Conservation (phyloP, 768 basidiomycete genomes). For the Suillus placidus region DNA sequence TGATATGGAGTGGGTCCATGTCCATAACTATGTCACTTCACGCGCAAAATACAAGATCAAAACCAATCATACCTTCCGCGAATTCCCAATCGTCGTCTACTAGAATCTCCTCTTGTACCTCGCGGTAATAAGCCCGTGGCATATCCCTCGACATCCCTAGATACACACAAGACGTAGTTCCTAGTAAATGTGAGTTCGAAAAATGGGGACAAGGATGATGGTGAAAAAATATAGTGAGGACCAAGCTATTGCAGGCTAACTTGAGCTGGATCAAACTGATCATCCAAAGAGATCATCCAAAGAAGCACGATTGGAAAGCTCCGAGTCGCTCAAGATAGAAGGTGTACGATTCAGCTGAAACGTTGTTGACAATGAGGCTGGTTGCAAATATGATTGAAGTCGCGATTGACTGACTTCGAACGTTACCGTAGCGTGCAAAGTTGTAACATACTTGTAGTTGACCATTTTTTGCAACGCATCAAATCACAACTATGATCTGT, state of each 20-base stretch:
- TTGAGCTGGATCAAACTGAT: neutral
- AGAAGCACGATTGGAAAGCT: slow-evolving; percentile 2
- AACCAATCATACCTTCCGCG: neutral
- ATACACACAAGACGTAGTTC: neutral
- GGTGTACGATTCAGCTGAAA: neutral
- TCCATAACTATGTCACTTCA: neutral
- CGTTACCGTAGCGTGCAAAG: neutral
- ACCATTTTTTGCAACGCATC: neutral
- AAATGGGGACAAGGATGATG: neutral
- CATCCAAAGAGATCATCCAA: neutral
- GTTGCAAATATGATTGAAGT: neutral
- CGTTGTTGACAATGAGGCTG: neutral
- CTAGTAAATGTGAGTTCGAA: neutral
- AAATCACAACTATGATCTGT: neutral
- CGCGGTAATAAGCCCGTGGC: neutral
- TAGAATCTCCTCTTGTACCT: neutral
- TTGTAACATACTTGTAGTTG: neutral
- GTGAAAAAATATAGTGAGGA: neutral
- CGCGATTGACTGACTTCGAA: neutral
- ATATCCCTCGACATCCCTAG: neutral
- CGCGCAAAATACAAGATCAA: neutral
- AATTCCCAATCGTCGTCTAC: neutral
- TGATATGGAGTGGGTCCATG: neutral
- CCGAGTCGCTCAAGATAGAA: slow-evolving; percentile 3
- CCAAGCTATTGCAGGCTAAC: neutral